Conservation (phyloP, 352 stramenopile species). For the Salisapilia sapeloensis region DNA sequence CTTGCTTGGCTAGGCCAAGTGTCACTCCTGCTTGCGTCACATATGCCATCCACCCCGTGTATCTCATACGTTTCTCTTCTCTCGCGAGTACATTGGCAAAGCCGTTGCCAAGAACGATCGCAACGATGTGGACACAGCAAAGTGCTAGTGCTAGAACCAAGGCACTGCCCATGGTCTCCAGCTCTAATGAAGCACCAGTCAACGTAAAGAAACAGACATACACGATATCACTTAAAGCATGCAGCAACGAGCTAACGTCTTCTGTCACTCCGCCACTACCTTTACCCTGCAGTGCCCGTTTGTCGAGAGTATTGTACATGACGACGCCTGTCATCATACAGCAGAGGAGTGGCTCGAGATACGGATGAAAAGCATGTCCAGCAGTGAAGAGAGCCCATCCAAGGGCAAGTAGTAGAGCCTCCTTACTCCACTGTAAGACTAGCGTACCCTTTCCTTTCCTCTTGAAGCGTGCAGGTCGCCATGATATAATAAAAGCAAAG, state of each 20-base stretch:
- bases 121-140: constrained; percentile 25
- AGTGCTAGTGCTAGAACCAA: constrained; percentile 32
- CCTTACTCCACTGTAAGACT: constrained; percentile 22
- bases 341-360: constrained; percentile 39
- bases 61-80: too few relatives aligned
- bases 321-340: constrained; percentile 49
- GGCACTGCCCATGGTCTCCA: constrained; percentile 45
- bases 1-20: constrained; percentile 49
- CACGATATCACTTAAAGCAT: constrained; percentile 31
- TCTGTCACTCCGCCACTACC: too few relatives aligned
- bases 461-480: constrained; percentile 25
- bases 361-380: constrained; percentile 39
- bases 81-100: constrained; percentile 28
- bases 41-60: constrained; percentile 49
- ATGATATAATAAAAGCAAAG: constrained; percentile 34
- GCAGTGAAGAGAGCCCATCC: constrained; percentile 41
- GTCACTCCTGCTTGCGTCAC: constrained; percentile 53
- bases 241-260: constrained; percentile 28
- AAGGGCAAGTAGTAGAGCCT: constrained; percentile 37
- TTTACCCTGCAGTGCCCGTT: too few relatives aligned
- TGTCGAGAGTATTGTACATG: constrained; percentile 42
- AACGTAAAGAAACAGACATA: constrained; percentile 70
- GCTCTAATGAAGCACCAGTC: constrained; percentile 37
- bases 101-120: constrained; percentile 36
- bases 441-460: constrained; percentile 30